These are phyloP conservation scores for Cicer yamashitae DNA, from an alignment of 306 rosid genomes.

Conservation along the genomic window DNA sequence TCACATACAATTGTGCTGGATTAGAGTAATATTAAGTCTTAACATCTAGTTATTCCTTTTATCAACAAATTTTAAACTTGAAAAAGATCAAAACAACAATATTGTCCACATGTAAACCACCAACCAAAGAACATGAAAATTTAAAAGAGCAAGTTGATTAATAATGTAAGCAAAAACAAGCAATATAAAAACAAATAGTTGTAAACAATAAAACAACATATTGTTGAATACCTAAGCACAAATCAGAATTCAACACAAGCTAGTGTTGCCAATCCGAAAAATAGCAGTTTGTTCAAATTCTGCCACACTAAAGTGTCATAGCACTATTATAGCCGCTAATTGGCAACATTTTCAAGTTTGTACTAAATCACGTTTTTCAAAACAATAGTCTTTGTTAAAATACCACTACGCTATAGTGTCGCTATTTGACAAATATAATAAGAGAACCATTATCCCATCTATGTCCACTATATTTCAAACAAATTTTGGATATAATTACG, in stretches of 20 bases:
- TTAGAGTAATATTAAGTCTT: constrained; percentile 30
- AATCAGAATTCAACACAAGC: constrained; percentile 10
- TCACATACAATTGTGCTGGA: constrained; percentile 39
- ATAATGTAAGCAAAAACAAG: constrained; percentile 8
- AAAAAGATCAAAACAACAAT: constrained; percentile 6
- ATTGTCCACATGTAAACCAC: constrained; percentile 8
- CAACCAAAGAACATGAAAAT: background rate
- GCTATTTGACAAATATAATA: background rate
- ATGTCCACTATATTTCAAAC: too few relatives aligned
- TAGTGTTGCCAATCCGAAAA: background rate
- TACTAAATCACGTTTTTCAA: background rate
- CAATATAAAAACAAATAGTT: constrained; percentile 14
- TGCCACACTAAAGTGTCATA: too few relatives aligned
- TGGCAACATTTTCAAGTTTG: background rate
- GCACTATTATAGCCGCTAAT: too few relatives aligned
- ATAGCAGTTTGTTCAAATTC: background rate
- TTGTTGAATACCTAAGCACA: constrained; percentile 8
- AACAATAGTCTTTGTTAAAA: background rate
- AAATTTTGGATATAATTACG: too few relatives aligned
- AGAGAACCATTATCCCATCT: too few relatives aligned
- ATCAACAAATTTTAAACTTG: constrained; percentile 12
- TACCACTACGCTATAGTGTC: background rate
- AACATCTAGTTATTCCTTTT: constrained; percentile 5
- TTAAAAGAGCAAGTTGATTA: background rate
- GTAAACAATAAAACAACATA: background rate